A percentile compares a stretch with the other conserved stretches of the same genome.
Evolutionary conservation across 2,329 filamentous ascomycete species (phyloP).

Genomic region (Tympanopsis confertula): DNA sequence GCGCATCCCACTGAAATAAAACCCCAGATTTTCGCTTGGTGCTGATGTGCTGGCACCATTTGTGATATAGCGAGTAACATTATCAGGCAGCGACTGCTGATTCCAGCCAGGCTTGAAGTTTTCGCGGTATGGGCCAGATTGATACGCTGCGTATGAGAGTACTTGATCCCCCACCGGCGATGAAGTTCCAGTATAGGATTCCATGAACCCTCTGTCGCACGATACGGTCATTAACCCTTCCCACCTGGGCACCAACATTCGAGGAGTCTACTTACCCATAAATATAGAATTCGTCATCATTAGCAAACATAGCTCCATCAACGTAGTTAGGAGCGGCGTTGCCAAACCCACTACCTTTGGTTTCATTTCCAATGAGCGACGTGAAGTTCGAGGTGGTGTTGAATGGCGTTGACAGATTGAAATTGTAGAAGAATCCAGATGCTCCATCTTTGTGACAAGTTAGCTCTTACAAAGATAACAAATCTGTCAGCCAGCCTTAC

Average conservation of each 20-base stretch:
- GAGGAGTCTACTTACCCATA: constrained; percentile 15
- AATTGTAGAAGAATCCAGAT: constrained; percentile 12
- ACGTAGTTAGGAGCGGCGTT: constrained; percentile 16
- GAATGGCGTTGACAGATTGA: constrained; percentile 14
- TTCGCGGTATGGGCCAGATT: constrained; percentile 14
- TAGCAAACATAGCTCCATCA: constrained; percentile 24
- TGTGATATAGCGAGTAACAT: constrained; percentile 23
- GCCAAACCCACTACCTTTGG: constrained; percentile 9
- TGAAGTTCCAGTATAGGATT: too few species aligned
- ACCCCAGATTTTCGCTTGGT: constrained; percentile 26
- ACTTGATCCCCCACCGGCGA: constrained; percentile 10
- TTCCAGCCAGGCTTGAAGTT: constrained; percentile 16
- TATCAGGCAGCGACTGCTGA: constrained; percentile 10
- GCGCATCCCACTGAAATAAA: constrained; percentile 27
- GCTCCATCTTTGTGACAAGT: neutral
- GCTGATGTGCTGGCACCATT: constrained; percentile 23
- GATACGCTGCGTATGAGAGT: constrained; percentile 20
- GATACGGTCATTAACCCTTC: too few species aligned
- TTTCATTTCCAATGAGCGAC: constrained; percentile 8
- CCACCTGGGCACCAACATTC: too few species aligned
- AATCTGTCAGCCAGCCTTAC: neutral
- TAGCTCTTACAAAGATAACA: neutral
- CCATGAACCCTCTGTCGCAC: too few species aligned
- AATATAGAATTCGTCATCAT: constrained; percentile 21
- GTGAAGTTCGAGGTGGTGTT: constrained; percentile 14